phyloP scores from a whole-genome alignment of 805 yeast genomes.

The Blastobotrys parvus region DNA sequence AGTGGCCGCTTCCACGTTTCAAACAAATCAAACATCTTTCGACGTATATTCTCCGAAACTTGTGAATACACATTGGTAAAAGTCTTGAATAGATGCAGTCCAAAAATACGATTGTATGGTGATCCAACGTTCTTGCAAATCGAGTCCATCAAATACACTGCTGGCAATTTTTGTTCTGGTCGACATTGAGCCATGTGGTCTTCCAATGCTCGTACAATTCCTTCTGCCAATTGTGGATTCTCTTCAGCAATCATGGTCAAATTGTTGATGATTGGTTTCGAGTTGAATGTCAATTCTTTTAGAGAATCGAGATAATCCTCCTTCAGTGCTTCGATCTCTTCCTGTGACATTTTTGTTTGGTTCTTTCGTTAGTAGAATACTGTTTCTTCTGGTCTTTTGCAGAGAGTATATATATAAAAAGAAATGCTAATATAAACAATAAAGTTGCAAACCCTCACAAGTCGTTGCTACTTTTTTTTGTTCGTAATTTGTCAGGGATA shows the following conservation, averaged over 20 bases:
- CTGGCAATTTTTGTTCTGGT: conserved; percentile 76
- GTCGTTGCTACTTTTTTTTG: too few relatives aligned
- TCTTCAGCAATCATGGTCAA: conserved; percentile 84
- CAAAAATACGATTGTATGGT: conserved; percentile 78
- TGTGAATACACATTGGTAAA: conserved; percentile 73
- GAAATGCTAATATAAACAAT: neutral
- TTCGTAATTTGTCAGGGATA: too few relatives aligned
- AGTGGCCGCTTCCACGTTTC: conserved; percentile 75
- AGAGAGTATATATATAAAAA: neutral
- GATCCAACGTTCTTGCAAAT: conserved; percentile 84
- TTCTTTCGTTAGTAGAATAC: neutral
- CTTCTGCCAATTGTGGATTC: conserved; percentile 66
- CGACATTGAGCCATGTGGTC: conserved; percentile 65
- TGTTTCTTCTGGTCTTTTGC: neutral
- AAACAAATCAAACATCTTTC: conserved; percentile 66
- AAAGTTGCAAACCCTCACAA: too few relatives aligned
- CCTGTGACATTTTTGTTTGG: neutral
- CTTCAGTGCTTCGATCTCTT: conserved; percentile 30
- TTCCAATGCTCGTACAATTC: conserved; percentile 68
- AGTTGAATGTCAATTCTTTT: conserved; percentile 70
- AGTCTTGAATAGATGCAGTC: conserved; percentile 56
- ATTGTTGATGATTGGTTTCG: conserved; percentile 80
- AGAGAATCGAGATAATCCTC: conserved; percentile 66
- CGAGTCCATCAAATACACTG: conserved; percentile 81
- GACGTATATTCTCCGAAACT: conserved; percentile 67